Evolutionary conservation across 192 early-diverging fungal species (phyloP), one percentile per base, ranked within the genome.

Genomic region (Gryganskiella cystojenkinii): DNA sequence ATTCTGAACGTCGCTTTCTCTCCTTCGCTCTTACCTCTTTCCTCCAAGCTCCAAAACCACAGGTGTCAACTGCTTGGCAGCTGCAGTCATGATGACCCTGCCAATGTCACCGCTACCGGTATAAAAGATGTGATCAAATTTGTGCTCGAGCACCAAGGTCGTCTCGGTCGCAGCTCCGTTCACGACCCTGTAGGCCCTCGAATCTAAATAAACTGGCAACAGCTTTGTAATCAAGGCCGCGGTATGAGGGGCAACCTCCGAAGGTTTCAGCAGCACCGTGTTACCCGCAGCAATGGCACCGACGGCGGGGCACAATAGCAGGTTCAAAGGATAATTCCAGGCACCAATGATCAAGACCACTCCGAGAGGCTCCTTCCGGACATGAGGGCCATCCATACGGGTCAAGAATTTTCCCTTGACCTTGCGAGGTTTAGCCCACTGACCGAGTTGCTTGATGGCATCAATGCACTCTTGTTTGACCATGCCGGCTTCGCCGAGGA

Each of bases 21-120:
- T 35, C 45, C 10, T 20, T n/a, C 45, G 45, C 52, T 66, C 65
- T 68, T 56, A 86, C 85, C 81, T 85, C 79, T 99, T 99, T 25
- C 97, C 97, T 50, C 97, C 97, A 25, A 99, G 89, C 82, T 98
- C 97, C 43, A 99, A 87, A 43, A 94, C 90, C 6, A 95, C 92
- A n/a, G 92, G 90, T 4, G 95, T 93, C 44, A 96, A 86, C 53
- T 94, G 81, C 73, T 96, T 91, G 19, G 92, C 90, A 25, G 95
- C 96, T 24, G 95, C 95, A 17, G 51, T 43, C 85, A 94, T 93
- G 27, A 98, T 86, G 30, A 96, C 87, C 66, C 89, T 92, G 42
- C 91, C 97, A 33, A 99, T 92, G 17, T 57, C 43, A 11, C 88
- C 88, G 69, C 86, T 92, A 57, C 97, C 97, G 0, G 97, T 99